Conservation (phyloP, 352 stramenopile species). For the Phytophthora citrophthora region DNA sequence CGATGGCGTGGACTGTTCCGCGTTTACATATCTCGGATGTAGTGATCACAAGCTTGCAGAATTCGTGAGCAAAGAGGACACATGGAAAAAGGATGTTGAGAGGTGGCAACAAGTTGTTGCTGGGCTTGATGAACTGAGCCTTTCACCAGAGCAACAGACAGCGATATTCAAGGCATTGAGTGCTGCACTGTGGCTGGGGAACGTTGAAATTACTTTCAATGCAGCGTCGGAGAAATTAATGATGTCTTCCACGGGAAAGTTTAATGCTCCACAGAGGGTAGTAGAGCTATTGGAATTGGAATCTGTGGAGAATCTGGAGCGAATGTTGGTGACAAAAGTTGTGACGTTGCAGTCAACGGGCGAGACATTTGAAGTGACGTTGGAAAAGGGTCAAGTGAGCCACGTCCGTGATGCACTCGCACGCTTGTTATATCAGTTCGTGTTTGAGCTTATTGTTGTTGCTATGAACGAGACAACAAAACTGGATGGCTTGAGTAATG, state of each 20-base stretch:
- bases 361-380: slow-evolving; percentile 58
- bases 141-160: slow-evolving; percentile 49
- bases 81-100: slow-evolving; percentile 66
- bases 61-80: slow-evolving; percentile 36
- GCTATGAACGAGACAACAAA: slow-evolving; percentile 58
- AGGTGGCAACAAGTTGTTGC: slow-evolving; percentile 67
- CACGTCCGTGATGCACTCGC: slow-evolving; percentile 64
- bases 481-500: slow-evolving; percentile 10
- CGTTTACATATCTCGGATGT: slow-evolving; percentile 60
- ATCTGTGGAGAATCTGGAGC: slow-evolving; percentile 34
- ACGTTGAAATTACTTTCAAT: slow-evolving; percentile 55
- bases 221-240: slow-evolving; percentile 23
- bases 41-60: slow-evolving; percentile 42
- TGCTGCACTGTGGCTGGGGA: slow-evolving; percentile 76
- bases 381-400: slow-evolving; percentile 53
- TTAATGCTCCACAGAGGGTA: slow-evolving; percentile 29
- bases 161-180: slow-evolving; percentile 68
- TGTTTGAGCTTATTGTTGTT: slow-evolving; percentile 53
- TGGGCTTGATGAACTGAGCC: slow-evolving; percentile 49
- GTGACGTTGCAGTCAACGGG: slow-evolving; percentile 52
- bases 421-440: slow-evolving; percentile 61
- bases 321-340: slow-evolving; percentile 57
- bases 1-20: slow-evolving; percentile 35
- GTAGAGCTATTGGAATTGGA: slow-evolving; percentile 42
- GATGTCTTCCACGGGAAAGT: slow-evolving; percentile 27